Base-by-base conservation (phyloP, 805 yeast species). In the Metschnikowia colocasiae region DNA sequence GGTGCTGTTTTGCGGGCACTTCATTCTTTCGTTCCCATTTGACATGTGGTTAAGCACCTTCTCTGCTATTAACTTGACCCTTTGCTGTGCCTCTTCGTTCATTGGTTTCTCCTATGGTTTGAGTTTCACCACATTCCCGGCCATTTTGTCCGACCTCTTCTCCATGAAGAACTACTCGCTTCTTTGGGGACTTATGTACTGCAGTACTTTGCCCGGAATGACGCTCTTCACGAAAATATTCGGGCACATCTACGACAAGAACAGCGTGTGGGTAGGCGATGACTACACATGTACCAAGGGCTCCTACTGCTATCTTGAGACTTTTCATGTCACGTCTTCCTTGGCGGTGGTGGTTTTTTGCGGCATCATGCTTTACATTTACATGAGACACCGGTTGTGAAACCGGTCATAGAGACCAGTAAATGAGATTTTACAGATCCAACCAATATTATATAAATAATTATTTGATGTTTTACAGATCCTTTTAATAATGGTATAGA, bases 61-160 rank as follows among this genome's bases (percentile, higher is more conserved):
- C 26, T 15, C 42, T 3, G 35, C 44, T 3, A 57, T 56, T 10
- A 61, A 63, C 35, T 39, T 51, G 4, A 53, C 50, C 18, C 48
- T 67, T n/a, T 49, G 57, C 55, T 44, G 60, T 12, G 54, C 57
- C 7, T 64, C 71, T 3, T 52, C 58, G 44, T 38, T 61, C 22
- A 62, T 67, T 34, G 71, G 71, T 1, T 67, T 56, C 38, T 64
- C 70, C 8, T 66, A 67, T 51, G 71, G 71, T 3, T 66, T 66
- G 42, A 55, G 63, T 40, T 67, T 67, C 46, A 57, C 71, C 2
- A 54, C 67, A 45, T 67, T 60, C 44, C 71, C 71, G 2, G 69
- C 65, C 8, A 66, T 67, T 15, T 52, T 65, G 13, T 56, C 71
- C 1, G 71, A 67, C 46, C 51, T 63, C 16, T 65, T 67, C 53